Percentiles rank a stretch among this genome's conserved stretches.
Conservation (phyloP, 1,284 basidiomycete genomes). For the Ustilago xerochloae region DNA sequence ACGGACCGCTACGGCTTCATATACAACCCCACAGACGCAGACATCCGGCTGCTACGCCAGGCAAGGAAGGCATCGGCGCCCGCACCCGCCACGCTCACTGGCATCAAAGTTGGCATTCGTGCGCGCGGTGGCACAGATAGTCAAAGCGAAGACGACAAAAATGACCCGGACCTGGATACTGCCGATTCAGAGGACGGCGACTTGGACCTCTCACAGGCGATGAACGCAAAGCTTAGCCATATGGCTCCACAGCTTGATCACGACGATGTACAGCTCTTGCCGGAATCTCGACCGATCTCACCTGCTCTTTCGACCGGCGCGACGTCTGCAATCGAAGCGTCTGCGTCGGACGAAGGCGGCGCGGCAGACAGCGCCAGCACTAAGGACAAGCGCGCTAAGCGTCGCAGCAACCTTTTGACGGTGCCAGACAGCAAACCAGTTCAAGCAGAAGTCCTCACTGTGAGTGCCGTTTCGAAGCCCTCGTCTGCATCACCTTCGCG, state of each 20-base stretch:
- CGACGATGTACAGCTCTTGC: conserved; percentile 13
- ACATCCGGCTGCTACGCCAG: conserved; percentile 79
- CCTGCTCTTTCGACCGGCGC: conserved; percentile 18
- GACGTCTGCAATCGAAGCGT: conserved; percentile 15
- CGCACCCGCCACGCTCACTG: conserved; percentile 84
- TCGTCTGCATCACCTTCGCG: conserved; percentile 21
- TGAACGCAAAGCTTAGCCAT: conserved; percentile 22
- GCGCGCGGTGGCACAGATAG: conserved; percentile 59
- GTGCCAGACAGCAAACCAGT: conserved; percentile 67
- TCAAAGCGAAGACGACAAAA: conserved; percentile 51
- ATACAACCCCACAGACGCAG: conserved; percentile 80
- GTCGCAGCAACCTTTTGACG: conserved; percentile 35
- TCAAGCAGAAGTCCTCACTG: conserved; percentile 46
- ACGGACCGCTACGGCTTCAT: conserved; percentile 98
- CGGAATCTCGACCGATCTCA: conserved; percentile 12
- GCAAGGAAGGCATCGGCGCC: conserved; percentile 79
- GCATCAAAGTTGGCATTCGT: conserved; percentile 77
- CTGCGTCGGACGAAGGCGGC: conserved; percentile 16
- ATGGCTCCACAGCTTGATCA: conserved; percentile 14
- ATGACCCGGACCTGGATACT: conserved; percentile 34
- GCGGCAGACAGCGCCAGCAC: conserved; percentile 18
- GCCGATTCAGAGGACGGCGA: conserved; percentile 46
- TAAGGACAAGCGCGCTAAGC: conserved; percentile 26
- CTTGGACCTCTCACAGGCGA: conserved; percentile 62
- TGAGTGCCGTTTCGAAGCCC: conserved; percentile 50